Base-by-base conservation (phyloP, 169 alveolate genomes). In the Miamiensis avidus region DNA sequence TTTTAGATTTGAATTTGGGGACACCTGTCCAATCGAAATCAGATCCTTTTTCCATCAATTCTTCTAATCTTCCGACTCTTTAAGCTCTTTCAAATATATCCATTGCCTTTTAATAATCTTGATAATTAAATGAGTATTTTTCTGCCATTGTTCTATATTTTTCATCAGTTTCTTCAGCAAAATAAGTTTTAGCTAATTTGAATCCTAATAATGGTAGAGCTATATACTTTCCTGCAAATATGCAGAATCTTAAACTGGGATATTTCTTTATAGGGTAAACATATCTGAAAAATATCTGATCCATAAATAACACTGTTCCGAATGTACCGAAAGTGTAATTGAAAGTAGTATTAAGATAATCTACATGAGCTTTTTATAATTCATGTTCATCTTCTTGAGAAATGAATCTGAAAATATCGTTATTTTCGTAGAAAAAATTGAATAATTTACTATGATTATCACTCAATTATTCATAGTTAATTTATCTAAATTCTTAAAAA, bases 1-100 rank as follows among this genome's bases (percentile, higher is more conserved):
- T n/a, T 79, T 49, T 79, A 27, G 84, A 79, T 79, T 31, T 49
- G 30, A 0, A 79, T 65, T 79, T 74, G 29, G 84, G 84, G 0
- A 79, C 76, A 34, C 84, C 84, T 64, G 74, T 79, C 84, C 84
- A 79, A 79, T 79, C 84, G 29, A 79, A 79, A 25, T 34, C 31
- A 25, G 64, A n/a, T 79, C 84, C 65, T 79, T 79, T 33, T 49
- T 79, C 29, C 65, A 79, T 34, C 64, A 79, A 72, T 29, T 79
- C 74, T 28, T 79, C 84, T 79, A 79, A 65, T 79, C 76, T 79
- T 34, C 84, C 84, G 20, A 65, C 84, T 79, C 29, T 79, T 79
- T 79, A 64, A 1, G 84, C 84, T 34, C 84, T 65, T 65, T 79
- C 84, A 15, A 79, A 20, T 29, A 79, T 72, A 29, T 79, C 84